Conservation (phyloP, 768 basidiomycete species). For the Trametes maxima region DNA sequence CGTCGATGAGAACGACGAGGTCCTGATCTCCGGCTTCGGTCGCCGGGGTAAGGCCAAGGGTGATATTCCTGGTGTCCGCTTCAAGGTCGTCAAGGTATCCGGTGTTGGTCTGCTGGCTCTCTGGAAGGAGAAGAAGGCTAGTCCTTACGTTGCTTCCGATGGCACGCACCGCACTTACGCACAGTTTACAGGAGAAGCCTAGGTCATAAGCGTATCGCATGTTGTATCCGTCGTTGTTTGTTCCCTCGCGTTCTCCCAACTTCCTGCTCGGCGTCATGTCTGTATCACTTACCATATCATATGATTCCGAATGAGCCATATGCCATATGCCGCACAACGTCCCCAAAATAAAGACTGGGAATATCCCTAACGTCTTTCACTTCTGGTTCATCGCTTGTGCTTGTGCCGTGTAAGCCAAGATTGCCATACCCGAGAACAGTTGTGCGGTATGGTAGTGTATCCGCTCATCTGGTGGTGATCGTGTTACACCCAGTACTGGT, state of each 20-base stretch:
- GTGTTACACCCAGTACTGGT: no score
- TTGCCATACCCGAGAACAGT: no score
- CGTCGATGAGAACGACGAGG: constrained; percentile 99
- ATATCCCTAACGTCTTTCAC: constrained; percentile 7
- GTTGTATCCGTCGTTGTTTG: constrained; percentile 17
- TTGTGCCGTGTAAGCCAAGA: neutral
- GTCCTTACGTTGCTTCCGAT: constrained; percentile 27
- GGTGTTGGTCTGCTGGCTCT: constrained; percentile 97
- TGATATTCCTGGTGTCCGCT: constrained; percentile 99
- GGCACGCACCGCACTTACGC: constrained; percentile 1
- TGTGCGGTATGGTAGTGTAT: no score
- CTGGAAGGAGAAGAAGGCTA: constrained; percentile 99
- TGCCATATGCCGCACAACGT: constrained; percentile 17
- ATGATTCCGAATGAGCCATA: constrained; percentile 24
- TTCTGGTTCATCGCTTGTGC: neutral
- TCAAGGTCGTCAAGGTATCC: constrained; percentile 99
- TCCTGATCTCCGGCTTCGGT: constrained; percentile 99
- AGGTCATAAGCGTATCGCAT: constrained; percentile 35
- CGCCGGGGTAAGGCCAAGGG: constrained; percentile 99
- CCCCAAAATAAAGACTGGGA: constrained; percentile 11
- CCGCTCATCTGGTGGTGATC: no score
- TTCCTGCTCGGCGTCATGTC: constrained; percentile 17
- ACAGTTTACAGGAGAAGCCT: constrained; percentile 38
- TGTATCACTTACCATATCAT: constrained; percentile 23
- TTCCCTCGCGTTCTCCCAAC: constrained; percentile 1